Evolutionary conservation across 1,284 basidiomycete species (phyloP), one percentile per base, ranked within the genome.

Genomic region (Peniophora sp.): DNA sequence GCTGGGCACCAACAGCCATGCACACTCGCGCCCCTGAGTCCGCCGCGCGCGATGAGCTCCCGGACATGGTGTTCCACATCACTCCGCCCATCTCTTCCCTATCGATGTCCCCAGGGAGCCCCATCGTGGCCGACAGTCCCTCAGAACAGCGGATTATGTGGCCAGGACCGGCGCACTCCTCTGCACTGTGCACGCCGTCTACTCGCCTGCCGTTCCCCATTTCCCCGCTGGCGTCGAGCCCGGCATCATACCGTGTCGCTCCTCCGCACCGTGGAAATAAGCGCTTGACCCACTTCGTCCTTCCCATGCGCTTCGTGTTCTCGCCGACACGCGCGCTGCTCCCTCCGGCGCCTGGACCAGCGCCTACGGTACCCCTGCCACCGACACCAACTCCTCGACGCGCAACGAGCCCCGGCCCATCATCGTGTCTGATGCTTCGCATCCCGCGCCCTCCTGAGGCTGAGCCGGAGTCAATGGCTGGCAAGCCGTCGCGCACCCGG

Each of bases 211-310:
- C 57, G 48, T 58, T 55, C 55, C 56, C 55, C 17, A 54, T 57
- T 36, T 46, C 51, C 34, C 50, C 57, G 50, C 51, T 56, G 48
- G 55, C 59, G 23, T 57, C 56, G 9, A 57, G 55, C 48, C 52
- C 54, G 24, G 57, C 63, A 59, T 55, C 54, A 49, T 52, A 52
- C 55, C 23, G 55, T 58, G 27, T 48, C 58, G 60, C 24, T 52
- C 59, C 50, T 53, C 58, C 51, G 54, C 55, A 15, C 51, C n/a
- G n/a, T n/a, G 52, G 45, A 42, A 64, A 69, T 54, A 57, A 66
- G 14, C 72, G 68, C 58, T 65, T 72, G 12, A 61, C 71, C 1
- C 67, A 67, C 51, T 66, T 74, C 47, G 67, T 74, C 63, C 68
- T 61, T 50, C 65, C 64, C 47, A 63, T 66, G 52, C 60, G 65